Conservation (phyloP, 352 stramenopile genomes). For the Phytophthora capsici region DNA sequence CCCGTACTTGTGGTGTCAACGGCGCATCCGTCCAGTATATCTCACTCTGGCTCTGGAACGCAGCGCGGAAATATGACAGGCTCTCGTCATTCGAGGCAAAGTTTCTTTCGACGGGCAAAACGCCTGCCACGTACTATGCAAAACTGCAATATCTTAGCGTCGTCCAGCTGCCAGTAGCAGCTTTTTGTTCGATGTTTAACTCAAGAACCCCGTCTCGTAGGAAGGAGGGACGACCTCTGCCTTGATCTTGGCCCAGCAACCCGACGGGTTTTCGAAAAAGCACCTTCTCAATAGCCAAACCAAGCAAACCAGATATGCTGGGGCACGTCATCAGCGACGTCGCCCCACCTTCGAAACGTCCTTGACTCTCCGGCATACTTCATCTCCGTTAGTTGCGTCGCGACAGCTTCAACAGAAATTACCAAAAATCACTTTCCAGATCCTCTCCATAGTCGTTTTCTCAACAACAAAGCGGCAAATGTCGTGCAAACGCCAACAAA, state of each 20-base stretch:
- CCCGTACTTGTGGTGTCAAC: constrained; percentile 3
- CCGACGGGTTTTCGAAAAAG: constrained; percentile 11
- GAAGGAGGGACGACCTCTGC: constrained; percentile 4
- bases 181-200: constrained; percentile 23
- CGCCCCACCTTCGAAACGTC: constrained; percentile 16
- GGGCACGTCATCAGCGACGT: constrained; percentile 19
- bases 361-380: constrained; percentile 5
- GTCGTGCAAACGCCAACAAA: constrained; percentile 29
- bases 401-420: constrained; percentile 23
- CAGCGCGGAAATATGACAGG: constrained; percentile 13
- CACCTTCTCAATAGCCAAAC: neutral
- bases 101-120: constrained; percentile 19
- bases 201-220: constrained; percentile 14
- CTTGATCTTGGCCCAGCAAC: neutral
- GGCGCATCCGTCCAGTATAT: constrained; percentile 28
- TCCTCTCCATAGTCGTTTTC: constrained; percentile 13
- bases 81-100: constrained; percentile 21
- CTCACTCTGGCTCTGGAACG: constrained; percentile 12
- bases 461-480: constrained; percentile 9
- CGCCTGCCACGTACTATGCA: constrained; percentile 23
- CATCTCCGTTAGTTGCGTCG: constrained; percentile 13
- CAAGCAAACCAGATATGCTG: constrained; percentile 11
- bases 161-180: constrained; percentile 20
- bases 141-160: constrained; percentile 28
- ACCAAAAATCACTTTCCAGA: constrained; percentile 23